Percentiles rank a stretch among this genome's conserved stretches.
Conservation (phyloP, 1,284 basidiomycete species). For the Puccinia hordei region DNA sequence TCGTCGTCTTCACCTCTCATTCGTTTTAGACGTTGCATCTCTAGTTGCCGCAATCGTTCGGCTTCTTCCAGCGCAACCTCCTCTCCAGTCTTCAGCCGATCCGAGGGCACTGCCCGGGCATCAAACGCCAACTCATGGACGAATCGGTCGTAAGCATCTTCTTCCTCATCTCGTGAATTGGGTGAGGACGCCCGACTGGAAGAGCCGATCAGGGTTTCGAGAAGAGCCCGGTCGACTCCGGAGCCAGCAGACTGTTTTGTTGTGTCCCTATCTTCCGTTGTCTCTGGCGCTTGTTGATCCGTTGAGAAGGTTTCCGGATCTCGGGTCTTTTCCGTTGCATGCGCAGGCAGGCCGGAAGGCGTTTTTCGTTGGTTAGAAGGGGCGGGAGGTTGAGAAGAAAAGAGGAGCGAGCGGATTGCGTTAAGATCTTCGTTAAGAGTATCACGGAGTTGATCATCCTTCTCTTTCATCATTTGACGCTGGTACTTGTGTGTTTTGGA, state of each 20-base stretch:
- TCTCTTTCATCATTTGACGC: constrained; percentile 82
- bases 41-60: constrained; percentile 80
- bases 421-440: constrained; percentile 87
- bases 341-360: not conserved
- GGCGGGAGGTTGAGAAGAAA: constrained; percentile 59
- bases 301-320: constrained; percentile 14
- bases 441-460: constrained; percentile 81
- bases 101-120: constrained; percentile 87
- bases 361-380: constrained; percentile 51
- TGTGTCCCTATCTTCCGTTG: not conserved
- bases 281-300: constrained; percentile 37
- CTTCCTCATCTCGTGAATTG: constrained; percentile 50
- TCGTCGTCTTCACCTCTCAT: constrained; percentile 79
- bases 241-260: constrained; percentile 39
- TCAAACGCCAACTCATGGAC: constrained; percentile 93
- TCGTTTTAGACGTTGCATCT: constrained; percentile 74
- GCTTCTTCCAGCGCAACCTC: constrained; percentile 88
- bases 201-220: constrained; percentile 55
- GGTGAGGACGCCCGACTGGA: constrained; percentile 17
- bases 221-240: constrained; percentile 55
- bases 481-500: constrained; percentile 91
- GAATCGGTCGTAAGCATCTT: constrained; percentile 75
- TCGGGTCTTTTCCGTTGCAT: not conserved
- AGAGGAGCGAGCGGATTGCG: constrained; percentile 70
- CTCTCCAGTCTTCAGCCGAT: constrained; percentile 94